Percentiles rank a stretch among this genome's conserved stretches.
Evolutionary conservation across 2,329 filamentous ascomycete genomes (phyloP).

Genomic region (Arachnopeziza araneosa): DNA sequence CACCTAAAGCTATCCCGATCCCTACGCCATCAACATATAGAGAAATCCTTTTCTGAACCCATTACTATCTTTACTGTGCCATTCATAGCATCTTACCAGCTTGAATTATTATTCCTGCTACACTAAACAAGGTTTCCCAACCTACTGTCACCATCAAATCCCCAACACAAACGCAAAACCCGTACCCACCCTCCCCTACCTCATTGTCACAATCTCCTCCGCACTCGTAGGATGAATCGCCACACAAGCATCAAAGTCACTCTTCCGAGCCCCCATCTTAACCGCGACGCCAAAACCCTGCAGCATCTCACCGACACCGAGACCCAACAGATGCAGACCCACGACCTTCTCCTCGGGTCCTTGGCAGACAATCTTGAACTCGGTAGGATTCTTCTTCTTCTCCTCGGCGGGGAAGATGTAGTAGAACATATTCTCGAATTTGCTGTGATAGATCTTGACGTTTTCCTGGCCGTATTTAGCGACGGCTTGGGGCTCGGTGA

Average conservation of each 20-base stretch:
- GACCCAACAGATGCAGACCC: constrained; percentile 43
- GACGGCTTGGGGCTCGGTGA: constrained; percentile 44
- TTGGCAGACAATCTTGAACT: constrained; percentile 45
- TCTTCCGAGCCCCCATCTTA: constrained; percentile 77
- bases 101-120: too few relatives aligned
- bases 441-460: constrained; percentile 44
- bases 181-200: neutral
- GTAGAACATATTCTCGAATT: constrained; percentile 45
- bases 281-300: constrained; percentile 73
- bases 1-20: too few relatives aligned
- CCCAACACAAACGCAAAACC: neutral
- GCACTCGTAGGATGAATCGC: constrained; percentile 74
- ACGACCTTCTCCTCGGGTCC: constrained; percentile 45
- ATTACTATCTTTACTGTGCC: too few relatives aligned
- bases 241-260: constrained; percentile 68
- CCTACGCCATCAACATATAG: too few relatives aligned
- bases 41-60: too few relatives aligned
- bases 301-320: constrained; percentile 60
- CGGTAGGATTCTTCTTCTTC: constrained; percentile 37
- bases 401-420: constrained; percentile 41
- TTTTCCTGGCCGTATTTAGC: constrained; percentile 42
- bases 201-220: constrained; percentile 58
- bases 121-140: too few relatives aligned
- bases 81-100: too few relatives aligned
- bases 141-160: neutral